Conservation (phyloP, 2,329 filamentous ascomycete genomes). For the Fulvia fulva region DNA sequence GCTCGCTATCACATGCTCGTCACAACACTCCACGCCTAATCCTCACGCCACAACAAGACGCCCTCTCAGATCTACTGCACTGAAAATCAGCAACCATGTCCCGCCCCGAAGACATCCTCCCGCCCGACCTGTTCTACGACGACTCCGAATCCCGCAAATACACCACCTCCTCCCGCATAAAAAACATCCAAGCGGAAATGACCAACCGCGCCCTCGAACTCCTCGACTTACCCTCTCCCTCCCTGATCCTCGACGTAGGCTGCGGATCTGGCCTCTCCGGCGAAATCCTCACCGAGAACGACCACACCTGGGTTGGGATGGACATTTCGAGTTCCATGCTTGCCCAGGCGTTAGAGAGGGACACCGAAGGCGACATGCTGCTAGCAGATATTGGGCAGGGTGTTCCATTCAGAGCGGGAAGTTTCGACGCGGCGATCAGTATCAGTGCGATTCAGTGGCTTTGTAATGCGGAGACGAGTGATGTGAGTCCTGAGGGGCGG, state of each 20-base stretch:
- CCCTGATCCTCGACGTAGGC: constrained; percentile 91
- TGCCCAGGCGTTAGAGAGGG: constrained; percentile 85
- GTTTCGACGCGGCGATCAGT: constrained; percentile 90
- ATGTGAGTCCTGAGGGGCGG: constrained; percentile 74
- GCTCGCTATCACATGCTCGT: background rate
- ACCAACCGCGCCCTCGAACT: constrained; percentile 89
- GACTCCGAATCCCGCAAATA: constrained; percentile 95
- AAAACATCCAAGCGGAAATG: constrained; percentile 93
- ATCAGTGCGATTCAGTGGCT: constrained; percentile 98
- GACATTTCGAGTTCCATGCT: constrained; percentile 95
- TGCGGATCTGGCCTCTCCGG: constrained; percentile 93
- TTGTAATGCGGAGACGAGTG: constrained; percentile 87
- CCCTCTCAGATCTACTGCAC: background rate
- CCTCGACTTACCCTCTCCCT: constrained; percentile 73
- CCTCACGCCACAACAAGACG: background rate
- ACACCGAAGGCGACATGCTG: constrained; percentile 90
- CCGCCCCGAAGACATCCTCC: constrained; percentile 78
- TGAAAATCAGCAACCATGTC: constrained; percentile 63
- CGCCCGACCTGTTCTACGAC: constrained; percentile 96
- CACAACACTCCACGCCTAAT: background rate
- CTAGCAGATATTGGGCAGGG: constrained; percentile 94
- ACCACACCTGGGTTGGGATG: constrained; percentile 96
- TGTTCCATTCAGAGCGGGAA: constrained; percentile 84
- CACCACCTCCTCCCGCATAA: constrained; percentile 91
- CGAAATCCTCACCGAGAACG: constrained; percentile 77